Evolutionary conservation across 495 filamentous ascomycete species (phyloP).

Genomic region (Thozetella sp.): DNA sequence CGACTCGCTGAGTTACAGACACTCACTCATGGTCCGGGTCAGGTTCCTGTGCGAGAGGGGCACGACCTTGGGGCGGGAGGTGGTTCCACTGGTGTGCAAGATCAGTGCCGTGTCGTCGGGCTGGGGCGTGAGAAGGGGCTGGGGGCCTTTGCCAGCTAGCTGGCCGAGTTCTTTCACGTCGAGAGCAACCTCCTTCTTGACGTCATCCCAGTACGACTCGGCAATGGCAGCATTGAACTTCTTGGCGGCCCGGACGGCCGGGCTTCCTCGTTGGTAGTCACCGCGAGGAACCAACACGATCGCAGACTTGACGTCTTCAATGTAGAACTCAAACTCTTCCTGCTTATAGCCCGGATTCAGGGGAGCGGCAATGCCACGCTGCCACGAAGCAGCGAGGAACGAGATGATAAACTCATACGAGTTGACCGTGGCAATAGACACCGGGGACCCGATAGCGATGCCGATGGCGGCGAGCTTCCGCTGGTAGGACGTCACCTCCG

Average conservation of each 20-base stretch:
- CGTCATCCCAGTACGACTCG: conserved; percentile 74
- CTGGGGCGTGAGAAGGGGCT: conserved; percentile 54
- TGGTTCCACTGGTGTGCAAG: conserved; percentile 76
- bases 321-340: conserved; percentile 87
- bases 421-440: conserved; percentile 78
- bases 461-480: conserved; percentile 71
- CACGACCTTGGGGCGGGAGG: conserved; percentile 80
- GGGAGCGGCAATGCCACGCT: conserved; percentile 78
- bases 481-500: conserved; percentile 68
- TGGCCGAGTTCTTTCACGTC: conserved; percentile 75
- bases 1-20: not conserved
- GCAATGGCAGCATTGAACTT: conserved; percentile 79
- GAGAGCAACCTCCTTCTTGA: conserved; percentile 61
- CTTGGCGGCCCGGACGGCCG: conserved; percentile 72
- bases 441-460: conserved; percentile 61
- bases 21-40: conserved; percentile 50
- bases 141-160: conserved; percentile 52
- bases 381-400: conserved; percentile 76
- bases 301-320: conserved; percentile 77
- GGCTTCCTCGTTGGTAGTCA: conserved; percentile 59
- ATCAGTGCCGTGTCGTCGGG: conserved; percentile 71
- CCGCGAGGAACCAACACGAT: conserved; percentile 73
- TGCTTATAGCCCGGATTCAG: conserved; percentile 85
- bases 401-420: conserved; percentile 81
- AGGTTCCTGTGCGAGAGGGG: conserved; percentile 81